A percentile compares a stretch with the other conserved stretches of the same genome.
These are phyloP conservation scores for Chalara sp. DNA, from an alignment of 2,329 filamentous ascomycete genomes.

Conservation along the genomic window DNA sequence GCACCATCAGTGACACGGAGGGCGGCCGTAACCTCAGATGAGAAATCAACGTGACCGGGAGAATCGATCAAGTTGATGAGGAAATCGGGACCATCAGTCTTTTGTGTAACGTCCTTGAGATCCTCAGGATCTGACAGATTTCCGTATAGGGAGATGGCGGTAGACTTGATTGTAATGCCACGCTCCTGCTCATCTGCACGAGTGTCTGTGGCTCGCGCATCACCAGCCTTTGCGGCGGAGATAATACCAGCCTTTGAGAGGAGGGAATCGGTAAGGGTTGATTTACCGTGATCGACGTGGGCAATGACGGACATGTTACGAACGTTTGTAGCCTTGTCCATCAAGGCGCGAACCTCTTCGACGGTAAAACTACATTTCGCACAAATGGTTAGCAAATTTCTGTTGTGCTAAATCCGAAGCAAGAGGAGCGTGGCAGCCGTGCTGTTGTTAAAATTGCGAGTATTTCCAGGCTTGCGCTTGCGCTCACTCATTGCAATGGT, in stretches of 20 bases:
- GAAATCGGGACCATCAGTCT: conserved; percentile 91
- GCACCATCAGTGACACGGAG: conserved; percentile 99
- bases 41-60: conserved; percentile 99
- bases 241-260: conserved; percentile 99
- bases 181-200: conserved; percentile 97
- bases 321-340: conserved; percentile 74
- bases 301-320: conserved; percentile 99
- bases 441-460: too few relatives aligned
- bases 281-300: conserved; percentile 99
- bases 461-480: too few relatives aligned
- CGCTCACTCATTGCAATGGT: too few relatives aligned
- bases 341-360: conserved; percentile 77
- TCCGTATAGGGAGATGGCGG: conserved; percentile 97
- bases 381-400: too few relatives aligned
- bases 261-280: conserved; percentile 97
- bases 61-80: conserved; percentile 99
- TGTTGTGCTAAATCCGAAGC: too few relatives aligned
- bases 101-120: conserved; percentile 83
- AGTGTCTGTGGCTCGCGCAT: conserved; percentile 93
- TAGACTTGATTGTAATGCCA: conserved; percentile 99
- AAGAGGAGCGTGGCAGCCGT: too few relatives aligned
- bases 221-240: conserved; percentile 93
- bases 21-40: conserved; percentile 97
- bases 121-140: conserved; percentile 75
- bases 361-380: conserved; percentile 78